These are phyloP conservation scores for Scheffersomyces quercinus DNA, from an alignment of 1,139 yeast species.

Conservation along the genomic window DNA sequence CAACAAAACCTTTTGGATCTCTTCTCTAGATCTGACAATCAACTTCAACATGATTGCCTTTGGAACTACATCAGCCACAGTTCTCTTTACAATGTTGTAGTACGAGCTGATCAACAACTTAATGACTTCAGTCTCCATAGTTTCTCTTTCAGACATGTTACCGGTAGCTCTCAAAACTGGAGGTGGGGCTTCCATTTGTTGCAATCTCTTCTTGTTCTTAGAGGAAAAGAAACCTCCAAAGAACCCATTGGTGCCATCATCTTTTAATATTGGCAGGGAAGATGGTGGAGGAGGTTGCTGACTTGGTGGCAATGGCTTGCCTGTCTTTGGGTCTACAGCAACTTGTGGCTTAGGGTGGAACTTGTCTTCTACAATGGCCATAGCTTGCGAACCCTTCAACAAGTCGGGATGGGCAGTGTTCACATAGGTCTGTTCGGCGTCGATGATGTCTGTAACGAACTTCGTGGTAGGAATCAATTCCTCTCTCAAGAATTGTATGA, in stretches of 20 bases:
- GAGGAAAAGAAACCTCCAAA: conserved; percentile 94
- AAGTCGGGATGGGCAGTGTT: conserved; percentile 98
- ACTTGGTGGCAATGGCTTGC: conserved; percentile 65
- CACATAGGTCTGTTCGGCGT: conserved; percentile 87
- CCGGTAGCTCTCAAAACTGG: conserved; percentile 94
- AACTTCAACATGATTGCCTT: conserved; percentile 93
- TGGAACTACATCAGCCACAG: conserved; percentile 91
- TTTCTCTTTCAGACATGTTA: conserved; percentile 90
- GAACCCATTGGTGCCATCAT: conserved; percentile 65
- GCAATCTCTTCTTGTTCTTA: conserved; percentile 90
- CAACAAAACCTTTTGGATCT: conserved; percentile 84
- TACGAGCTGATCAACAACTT: conserved; percentile 88
- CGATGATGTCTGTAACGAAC: conserved; percentile 80
- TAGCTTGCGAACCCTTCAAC: conserved; percentile 91
- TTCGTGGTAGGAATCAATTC: conserved; percentile 82
- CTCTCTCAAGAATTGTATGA: conserved; percentile 78
- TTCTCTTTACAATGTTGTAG: conserved; percentile 88
- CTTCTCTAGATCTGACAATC: conserved; percentile 79
- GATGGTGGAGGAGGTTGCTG: conserved; percentile 35
- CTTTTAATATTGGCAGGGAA: conserved; percentile 26
- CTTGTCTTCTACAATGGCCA: conserved; percentile 91
- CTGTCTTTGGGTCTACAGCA: conserved; percentile 89
- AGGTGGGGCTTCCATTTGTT: conserved; percentile 97
- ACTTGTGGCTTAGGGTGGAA: conserved; percentile 81
- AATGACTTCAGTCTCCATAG: conserved; percentile 95